Base-by-base conservation (phyloP, 805 yeast species). In the Limtongia smithiae region DNA sequence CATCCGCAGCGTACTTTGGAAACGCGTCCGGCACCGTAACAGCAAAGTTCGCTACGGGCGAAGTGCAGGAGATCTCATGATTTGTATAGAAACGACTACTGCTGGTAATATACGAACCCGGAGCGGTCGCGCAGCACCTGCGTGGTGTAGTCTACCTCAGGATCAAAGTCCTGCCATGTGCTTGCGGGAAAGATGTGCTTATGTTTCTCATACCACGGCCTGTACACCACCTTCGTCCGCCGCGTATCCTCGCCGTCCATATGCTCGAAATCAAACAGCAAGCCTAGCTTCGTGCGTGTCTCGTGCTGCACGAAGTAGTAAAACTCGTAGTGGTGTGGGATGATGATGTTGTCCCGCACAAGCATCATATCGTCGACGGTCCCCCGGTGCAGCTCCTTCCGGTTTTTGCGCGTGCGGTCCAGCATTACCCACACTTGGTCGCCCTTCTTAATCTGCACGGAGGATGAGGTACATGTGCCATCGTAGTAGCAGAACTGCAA, bases 1-100 rank as follows among this genome's bases (percentile, higher is more conserved):
- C 95, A 24, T 71, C 71, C 41, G 85, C 78, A 65, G 93, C 91
- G 5, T 93, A 90, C 69, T 86, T 93, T 65, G 98, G 98, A 40
- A 88, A 87, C 65, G 74, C 80, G 37, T 80, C 80, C 63, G 98
- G 98, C 6, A 61, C 74, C 42, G 82, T 72, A 45, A 38, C 50
- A 14, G 60, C 59, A 18, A 56, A 56, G 44, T 44, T 46, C 48
- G 36, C 28, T 22, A 28, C 30, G 20, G 60, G 60, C 33, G 48
- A 46, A 24, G 35, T 40, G 11, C 15, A 5, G n/a, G 8, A 40
- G 14, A 9, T 27, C 22, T 11, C 22, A n/a, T 36, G 17, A 14
- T 14, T 17, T 5, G 5, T 4, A 17, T 15, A 36, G 6, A 15
- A 14, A 36, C 6, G 24, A 14, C 44, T 33, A 34, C 35, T 54